phyloP scores from a whole-genome alignment of 352 stramenopile species.

The Phytophthora hibernalis region DNA sequence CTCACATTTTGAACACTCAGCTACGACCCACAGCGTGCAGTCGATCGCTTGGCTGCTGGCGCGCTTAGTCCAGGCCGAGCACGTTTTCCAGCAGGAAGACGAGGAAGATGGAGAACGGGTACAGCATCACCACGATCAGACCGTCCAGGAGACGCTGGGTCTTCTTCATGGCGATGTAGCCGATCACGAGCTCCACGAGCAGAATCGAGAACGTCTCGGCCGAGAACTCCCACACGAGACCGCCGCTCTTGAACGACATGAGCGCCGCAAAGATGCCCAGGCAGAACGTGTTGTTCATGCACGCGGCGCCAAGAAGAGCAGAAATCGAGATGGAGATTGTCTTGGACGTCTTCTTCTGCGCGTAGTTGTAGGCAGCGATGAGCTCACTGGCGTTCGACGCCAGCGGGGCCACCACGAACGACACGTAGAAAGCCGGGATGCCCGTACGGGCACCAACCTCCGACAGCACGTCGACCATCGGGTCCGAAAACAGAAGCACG shows the following conservation, averaged over 20 bases:
- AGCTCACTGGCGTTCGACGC: slow-evolving; percentile 99
- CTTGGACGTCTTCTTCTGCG: slow-evolving; percentile 97
- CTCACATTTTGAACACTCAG: slow-evolving; percentile 33
- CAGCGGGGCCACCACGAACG: slow-evolving; percentile 97
- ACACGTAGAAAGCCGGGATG: slow-evolving; percentile 98
- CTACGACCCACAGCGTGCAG: slow-evolving; percentile 4
- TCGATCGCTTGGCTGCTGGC: slow-evolving; percentile 5
- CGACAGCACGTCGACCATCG: slow-evolving; percentile 98
- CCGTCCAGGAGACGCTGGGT: slow-evolving; percentile 89
- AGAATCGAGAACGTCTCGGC: slow-evolving; percentile 98
- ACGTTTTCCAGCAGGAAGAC: slow-evolving; percentile 94
- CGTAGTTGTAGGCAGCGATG: slow-evolving; percentile 98
- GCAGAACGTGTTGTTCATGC: slow-evolving; percentile 99
- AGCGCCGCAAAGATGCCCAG: slow-evolving; percentile 98
- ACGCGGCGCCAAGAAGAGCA: slow-evolving; percentile 94
- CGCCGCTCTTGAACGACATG: slow-evolving; percentile 93
- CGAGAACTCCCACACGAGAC: slow-evolving; percentile 97
- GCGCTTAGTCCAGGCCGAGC: slow-evolving; percentile 89
- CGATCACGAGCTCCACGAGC: slow-evolving; percentile 93
- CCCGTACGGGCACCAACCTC: slow-evolving; percentile 91
- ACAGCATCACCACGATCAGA: slow-evolving; percentile 90
- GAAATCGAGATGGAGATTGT: slow-evolving; percentile 97
- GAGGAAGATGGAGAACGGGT: slow-evolving; percentile 93
- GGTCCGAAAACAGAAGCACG: slow-evolving; percentile 97
- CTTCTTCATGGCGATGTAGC: slow-evolving; percentile 84